A percentile compares a stretch with the other conserved stretches of the same genome.
Conservation (phyloP, 495 filamentous ascomycete species). For the Xylaria cubensis region DNA sequence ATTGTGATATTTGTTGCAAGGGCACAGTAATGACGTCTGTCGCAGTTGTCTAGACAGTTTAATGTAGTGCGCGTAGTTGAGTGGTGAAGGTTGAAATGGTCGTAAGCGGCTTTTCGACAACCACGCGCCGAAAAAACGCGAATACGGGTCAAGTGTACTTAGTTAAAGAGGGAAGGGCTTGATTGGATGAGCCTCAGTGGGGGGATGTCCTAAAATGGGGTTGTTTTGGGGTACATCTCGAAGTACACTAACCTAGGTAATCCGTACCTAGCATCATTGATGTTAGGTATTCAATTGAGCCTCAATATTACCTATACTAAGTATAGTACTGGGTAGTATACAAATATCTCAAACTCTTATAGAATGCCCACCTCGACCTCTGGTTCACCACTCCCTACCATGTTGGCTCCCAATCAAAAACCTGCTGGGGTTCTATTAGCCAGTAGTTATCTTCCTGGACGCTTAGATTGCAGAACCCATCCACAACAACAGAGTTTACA, state of each 20-base stretch:
- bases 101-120: not conserved
- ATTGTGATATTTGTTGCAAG: not conserved
- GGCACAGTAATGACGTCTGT: not conserved
- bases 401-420: not conserved
- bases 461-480: not conserved
- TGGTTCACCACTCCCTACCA: no score
- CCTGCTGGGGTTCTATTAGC: not conserved
- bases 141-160: not conserved
- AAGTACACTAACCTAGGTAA: no score
- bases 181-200: not conserved
- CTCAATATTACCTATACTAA: not conserved
- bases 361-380: not conserved
- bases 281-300: no score
- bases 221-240: not conserved
- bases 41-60: not conserved
- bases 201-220: not conserved
- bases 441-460: not conserved
- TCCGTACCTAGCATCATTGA: no score
- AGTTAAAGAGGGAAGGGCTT: not conserved
- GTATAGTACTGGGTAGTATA: not conserved
- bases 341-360: not conserved
- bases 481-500: not conserved
- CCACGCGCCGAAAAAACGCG: conserved; percentile 18
- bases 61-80: not conserved
- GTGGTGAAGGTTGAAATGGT: not conserved